Evolutionary conservation across 192 early-diverging fungal species (phyloP), one percentile per base, ranked within the genome.

Genomic region (Umbelopsis isabellina): DNA sequence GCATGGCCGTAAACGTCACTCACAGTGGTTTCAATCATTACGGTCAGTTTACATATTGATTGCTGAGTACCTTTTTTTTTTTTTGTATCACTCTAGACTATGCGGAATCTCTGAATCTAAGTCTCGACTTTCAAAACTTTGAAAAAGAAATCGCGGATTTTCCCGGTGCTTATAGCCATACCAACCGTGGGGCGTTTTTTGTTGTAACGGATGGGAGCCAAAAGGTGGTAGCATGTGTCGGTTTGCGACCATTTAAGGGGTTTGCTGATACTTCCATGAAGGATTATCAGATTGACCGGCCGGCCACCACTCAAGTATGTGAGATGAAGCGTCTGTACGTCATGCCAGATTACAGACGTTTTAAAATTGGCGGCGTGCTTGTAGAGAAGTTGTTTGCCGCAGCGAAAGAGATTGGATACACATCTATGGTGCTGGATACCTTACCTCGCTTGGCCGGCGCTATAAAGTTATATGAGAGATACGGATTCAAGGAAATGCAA

Each of bases 301-400:
- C 55, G 27, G 13, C 37, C 4, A 61, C 55, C 16, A 61, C 55
- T 18, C 27, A 2, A 35, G 30, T 61, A n/a, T 61, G 55, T 33
- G 55, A 61, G 55, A 61, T 61, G 55, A 61, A 61, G 30, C 55
- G 55, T 7, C 27, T 61, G 11, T 61, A 61, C 33, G 55, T 61
- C 30, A 35, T 61, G 12, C 55, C 55, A 18, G 55, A 61, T 3
- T 61, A 61, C 55, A 37, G 55, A 25, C 21, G 30, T 1, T 61
- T 15, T 18, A 61, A 61, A 30, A 35, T 61, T 61, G 55, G 55
- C 6, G 27, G 10, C 12, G 55, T 25, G 18, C 33, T 61, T 3
- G 55, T 61, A 15, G 55, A 61, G 2, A 61, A 61, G 37, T 8
- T 61, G 27, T 35, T 61, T 11, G 27, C 21, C 23, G 30, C 27